phyloP scores from a whole-genome alignment of 192 early-diverging fungal species.

The Mortierella hygrophila region DNA sequence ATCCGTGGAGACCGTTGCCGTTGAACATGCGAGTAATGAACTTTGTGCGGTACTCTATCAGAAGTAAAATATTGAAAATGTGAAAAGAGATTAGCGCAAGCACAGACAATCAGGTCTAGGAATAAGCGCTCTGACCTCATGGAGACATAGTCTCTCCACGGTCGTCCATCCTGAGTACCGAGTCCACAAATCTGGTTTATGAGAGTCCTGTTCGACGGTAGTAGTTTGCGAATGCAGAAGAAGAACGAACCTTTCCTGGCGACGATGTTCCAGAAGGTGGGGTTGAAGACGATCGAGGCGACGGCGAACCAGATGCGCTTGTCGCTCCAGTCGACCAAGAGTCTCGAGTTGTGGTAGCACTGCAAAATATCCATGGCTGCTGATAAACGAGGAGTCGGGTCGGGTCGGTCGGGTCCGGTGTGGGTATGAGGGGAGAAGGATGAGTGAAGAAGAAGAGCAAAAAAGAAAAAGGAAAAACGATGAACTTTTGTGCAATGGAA shows the following conservation, averaged over 20 bases:
- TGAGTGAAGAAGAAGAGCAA: slow-evolving; percentile 2
- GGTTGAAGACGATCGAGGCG: slow-evolving; percentile 87
- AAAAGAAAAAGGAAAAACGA: not conserved
- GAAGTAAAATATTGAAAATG: not conserved
- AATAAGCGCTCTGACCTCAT: not conserved
- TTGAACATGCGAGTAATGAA: slow-evolving; percentile 78
- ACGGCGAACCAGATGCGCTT: slow-evolving; percentile 76
- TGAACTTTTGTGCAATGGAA: not conserved
- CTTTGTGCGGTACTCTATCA: slow-evolving; percentile 79
- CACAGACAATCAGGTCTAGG: not conserved
- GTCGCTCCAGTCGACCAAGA: slow-evolving; percentile 70
- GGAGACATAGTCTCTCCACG: not conserved
- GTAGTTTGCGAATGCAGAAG: not conserved
- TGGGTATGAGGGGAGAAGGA: not conserved
- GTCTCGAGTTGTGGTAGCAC: slow-evolving; percentile 34
- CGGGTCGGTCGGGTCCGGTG: not conserved
- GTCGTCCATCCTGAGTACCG: not conserved
- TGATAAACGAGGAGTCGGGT: not conserved
- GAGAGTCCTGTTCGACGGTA: too few relatives aligned
- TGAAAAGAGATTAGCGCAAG: not conserved
- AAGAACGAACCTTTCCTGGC: slow-evolving; percentile 75
- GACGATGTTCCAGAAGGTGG: slow-evolving; percentile 91
- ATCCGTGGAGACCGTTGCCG: slow-evolving; percentile 76
- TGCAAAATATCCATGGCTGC: slow-evolving; percentile 34
- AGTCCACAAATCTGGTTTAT: not conserved